Evolutionary conservation across 495 filamentous ascomycete species (phyloP).

Genomic region (Penicillium antarcticum): DNA sequence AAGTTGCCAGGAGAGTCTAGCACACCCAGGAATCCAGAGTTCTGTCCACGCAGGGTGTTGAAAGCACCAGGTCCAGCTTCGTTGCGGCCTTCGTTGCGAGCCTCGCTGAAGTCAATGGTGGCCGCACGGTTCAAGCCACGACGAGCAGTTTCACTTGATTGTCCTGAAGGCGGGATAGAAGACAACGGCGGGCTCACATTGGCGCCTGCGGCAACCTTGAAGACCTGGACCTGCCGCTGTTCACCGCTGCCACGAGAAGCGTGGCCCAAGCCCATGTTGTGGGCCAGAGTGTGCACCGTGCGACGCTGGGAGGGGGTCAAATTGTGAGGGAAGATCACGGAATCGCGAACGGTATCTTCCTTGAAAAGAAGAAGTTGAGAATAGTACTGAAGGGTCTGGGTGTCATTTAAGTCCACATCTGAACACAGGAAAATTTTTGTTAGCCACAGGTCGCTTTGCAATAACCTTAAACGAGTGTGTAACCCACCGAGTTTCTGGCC

Average conservation of each 20-base stretch:
- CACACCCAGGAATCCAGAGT: constrained; percentile 74
- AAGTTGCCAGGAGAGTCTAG: constrained; percentile 75
- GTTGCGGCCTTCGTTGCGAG: constrained; percentile 69
- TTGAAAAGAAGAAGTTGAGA: constrained; percentile 86
- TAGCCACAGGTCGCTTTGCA: constrained; percentile 19
- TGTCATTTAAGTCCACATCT: constrained; percentile 92
- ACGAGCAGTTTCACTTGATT: constrained; percentile 68
- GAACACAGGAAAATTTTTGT: constrained; percentile 14
- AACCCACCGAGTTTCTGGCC: constrained; percentile 61
- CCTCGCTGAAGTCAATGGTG: constrained; percentile 97
- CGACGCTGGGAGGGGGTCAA: constrained; percentile 80
- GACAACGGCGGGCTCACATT: constrained; percentile 63
- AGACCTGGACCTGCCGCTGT: constrained; percentile 82
- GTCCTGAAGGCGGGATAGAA: constrained; percentile 57
- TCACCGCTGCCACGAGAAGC: constrained; percentile 82
- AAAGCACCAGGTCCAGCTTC: constrained; percentile 61
- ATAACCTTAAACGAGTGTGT: background rate
- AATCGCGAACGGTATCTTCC: constrained; percentile 71
- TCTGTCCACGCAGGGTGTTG: constrained; percentile 71
- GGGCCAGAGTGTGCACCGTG: constrained; percentile 88
- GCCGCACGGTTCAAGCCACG: constrained; percentile 87
- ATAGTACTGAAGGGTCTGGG: constrained; percentile 80
- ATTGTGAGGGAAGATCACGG: constrained; percentile 74
- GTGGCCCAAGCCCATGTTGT: constrained; percentile 90
- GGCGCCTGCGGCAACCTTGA: constrained; percentile 61